Evolutionary conservation across 441 rosid species (phyloP), one percentile per base, ranked within the genome.

Genomic region (Croton setiger): DNA sequence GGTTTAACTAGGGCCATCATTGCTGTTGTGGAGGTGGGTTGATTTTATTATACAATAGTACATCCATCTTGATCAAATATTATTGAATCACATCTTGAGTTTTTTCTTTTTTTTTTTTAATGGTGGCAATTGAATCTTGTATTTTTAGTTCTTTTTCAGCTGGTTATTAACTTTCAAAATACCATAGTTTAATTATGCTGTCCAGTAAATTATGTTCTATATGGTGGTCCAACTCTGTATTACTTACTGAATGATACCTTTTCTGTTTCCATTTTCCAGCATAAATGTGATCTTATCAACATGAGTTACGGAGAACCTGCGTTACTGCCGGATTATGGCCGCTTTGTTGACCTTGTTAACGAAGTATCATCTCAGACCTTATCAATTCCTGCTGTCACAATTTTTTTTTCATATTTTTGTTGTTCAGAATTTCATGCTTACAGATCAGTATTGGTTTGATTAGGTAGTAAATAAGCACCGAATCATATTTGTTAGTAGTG

Each of bases 241-340:
- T 35, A 63, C 13, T 17, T 33, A 31, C 52, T 60, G 27, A 70
- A 33, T 61, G 15, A n/a, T 57, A 15, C 49, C 20, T 66, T 45
- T 18, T 20, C n/a, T 35, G 61, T 76, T 72, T 13, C 71, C 97
- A 92, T 63, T 76, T 72, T 13, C 69, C 97, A 92, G 99, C 95
- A 92, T 79, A 92, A 91, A 80, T 96, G 99, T 79, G 96, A 91
- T 80, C 89, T 96, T 64, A 92, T 96, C 90, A 96, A 96, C 83
- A 92, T 96, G 99, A 96, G 99, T 78, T 96, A 86, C 73, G 99
- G 97, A 77, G 97, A 91, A 75, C 76, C 96, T 76, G 64, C 96
- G 20, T 67, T 89, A 63, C 85, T 96, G 56, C 99, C 98, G 45
- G 96, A 92, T 76, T 96, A 96, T 79, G 99, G 99, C 59, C 97